Evolutionary conservation across 768 basidiomycete genomes (phyloP).

Genomic region (Auricularia auricula-judae): DNA sequence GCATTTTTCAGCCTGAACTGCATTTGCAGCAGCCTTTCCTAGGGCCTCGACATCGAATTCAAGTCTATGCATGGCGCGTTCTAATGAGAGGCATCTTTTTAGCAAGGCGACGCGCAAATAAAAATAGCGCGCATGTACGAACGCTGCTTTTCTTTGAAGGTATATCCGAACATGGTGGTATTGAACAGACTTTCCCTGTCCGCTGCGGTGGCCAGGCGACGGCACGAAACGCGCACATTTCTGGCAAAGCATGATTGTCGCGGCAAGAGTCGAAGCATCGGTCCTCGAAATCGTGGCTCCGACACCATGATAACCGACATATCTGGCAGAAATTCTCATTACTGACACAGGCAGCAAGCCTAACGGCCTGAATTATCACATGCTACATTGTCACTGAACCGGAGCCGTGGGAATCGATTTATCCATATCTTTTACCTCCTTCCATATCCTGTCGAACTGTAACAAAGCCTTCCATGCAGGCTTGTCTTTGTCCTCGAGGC

Average conservation of each 20-base stretch:
- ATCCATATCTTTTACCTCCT: no score
- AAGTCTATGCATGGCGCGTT: not conserved
- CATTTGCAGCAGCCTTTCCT: not conserved
- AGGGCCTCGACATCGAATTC: not conserved
- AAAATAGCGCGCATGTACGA: not conserved
- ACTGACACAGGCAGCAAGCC: no score
- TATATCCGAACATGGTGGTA: not conserved
- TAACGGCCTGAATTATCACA: no score
- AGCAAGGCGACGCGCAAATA: no score
- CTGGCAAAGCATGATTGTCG: not conserved
- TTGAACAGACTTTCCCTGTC: not conserved
- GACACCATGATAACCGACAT: no score
- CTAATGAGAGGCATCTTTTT: not conserved
- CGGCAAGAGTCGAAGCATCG: not conserved
- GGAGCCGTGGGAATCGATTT: no score
- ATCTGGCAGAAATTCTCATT: no score
- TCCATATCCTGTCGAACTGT: no score
- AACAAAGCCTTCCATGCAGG: no score
- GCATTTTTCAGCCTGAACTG: not conserved
- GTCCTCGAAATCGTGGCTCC: not conserved
- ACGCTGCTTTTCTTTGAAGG: not conserved
- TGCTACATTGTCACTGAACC: no score
- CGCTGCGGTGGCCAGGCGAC: not conserved
- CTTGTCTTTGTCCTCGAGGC: no score
- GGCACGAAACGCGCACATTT: not conserved